Evolutionary conservation across 352 stramenopile species (phyloP).

Genomic region (Phytophthora ramorum): DNA sequence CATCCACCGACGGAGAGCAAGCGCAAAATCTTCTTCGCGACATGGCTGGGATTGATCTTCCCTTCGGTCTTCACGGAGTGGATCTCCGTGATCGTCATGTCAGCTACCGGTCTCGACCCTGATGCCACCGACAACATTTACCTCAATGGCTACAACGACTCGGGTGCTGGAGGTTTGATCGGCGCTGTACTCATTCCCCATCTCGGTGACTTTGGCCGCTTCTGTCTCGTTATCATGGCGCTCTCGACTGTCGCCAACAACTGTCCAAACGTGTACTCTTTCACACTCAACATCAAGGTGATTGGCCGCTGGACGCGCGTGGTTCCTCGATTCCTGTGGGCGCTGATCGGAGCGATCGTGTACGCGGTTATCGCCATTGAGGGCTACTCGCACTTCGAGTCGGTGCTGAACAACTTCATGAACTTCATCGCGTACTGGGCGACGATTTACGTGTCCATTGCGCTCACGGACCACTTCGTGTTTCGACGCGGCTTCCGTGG

Average conservation of each 20-base stretch:
- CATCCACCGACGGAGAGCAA: conserved; percentile 47
- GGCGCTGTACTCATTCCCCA: conserved; percentile 43
- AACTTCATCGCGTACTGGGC: conserved; percentile 61
- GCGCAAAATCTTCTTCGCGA: conserved; percentile 50
- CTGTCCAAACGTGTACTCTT: conserved; percentile 54
- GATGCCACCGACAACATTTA: conserved; percentile 31
- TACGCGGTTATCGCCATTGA: conserved; percentile 45
- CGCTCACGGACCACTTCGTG: conserved; percentile 43
- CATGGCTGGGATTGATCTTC: conserved; percentile 41
- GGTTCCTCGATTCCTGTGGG: conserved; percentile 44
- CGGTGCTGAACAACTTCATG: conserved; percentile 59
- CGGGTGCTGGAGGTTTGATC: conserved; percentile 40
- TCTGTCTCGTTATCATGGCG: conserved; percentile 53
- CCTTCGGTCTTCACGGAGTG: conserved; percentile 47
- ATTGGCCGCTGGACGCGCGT: conserved; percentile 41
- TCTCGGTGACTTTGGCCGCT: conserved; percentile 44
- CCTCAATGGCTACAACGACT: conserved; percentile 44
- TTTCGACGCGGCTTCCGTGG: conserved; percentile 45
- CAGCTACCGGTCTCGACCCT: conserved; percentile 33
- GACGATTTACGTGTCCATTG: conserved; percentile 42
- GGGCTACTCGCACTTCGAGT: conserved; percentile 45
- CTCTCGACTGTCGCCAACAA: conserved; percentile 57
- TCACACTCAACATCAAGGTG: conserved; percentile 53
- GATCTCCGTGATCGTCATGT: conserved; percentile 48
- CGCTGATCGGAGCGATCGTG: conserved; percentile 40